These are phyloP conservation scores for Xerocomus amazonicus DNA, from an alignment of 1,284 basidiomycete species.

Conservation along the genomic window DNA sequence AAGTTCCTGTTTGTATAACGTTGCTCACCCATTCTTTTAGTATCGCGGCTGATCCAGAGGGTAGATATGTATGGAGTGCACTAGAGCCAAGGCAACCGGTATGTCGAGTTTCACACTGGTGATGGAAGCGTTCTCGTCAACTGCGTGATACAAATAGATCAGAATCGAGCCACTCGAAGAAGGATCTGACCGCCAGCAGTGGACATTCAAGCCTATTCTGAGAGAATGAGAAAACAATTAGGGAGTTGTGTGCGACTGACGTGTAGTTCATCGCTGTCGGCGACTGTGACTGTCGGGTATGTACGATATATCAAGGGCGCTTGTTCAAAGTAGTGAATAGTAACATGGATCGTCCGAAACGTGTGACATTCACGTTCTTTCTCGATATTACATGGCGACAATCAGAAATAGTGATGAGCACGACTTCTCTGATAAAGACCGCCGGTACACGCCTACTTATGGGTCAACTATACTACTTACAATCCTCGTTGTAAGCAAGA, in stretches of 20 bases:
- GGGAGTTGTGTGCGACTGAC: not conserved
- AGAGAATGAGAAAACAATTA: not conserved
- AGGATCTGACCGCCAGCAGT: not conserved
- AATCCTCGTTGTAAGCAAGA: too few species aligned
- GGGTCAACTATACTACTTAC: too few species aligned
- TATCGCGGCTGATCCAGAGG: not conserved
- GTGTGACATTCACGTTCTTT: too few species aligned
- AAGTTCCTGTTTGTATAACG: not conserved
- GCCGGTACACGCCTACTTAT: too few species aligned
- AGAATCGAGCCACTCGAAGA: not conserved
- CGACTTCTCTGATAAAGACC: too few species aligned
- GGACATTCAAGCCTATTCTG: not conserved
- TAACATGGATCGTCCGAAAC: too few species aligned
- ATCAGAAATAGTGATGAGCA: too few species aligned
- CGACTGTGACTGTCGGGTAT: too few species aligned
- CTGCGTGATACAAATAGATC: not conserved
- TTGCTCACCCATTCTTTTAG: not conserved
- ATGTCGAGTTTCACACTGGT: not conserved
- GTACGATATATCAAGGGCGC: too few species aligned
- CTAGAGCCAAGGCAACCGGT: not conserved
- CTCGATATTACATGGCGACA: too few species aligned
- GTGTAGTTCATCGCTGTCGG: not conserved
- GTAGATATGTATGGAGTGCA: not conserved
- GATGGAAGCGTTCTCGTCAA: not conserved
- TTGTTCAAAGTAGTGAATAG: too few species aligned